Percentiles rank a stretch among this genome's conserved stretches.
These are phyloP conservation scores for Hibiscus mutabilis DNA, from an alignment of 345 rosid species.

Conservation along the genomic window DNA sequence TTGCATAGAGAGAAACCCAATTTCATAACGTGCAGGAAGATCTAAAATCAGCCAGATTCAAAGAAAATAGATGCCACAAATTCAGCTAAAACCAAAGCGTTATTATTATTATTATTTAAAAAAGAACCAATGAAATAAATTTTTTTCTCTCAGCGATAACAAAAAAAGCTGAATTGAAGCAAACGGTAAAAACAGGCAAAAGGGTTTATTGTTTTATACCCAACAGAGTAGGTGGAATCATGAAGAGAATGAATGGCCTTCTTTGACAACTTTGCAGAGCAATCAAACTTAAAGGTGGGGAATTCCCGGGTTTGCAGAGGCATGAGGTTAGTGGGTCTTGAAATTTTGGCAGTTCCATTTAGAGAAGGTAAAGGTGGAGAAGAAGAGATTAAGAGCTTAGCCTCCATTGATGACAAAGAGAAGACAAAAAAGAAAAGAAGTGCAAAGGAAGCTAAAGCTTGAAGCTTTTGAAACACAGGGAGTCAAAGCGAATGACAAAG, in stretches of 20 bases:
- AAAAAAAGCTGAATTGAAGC: not conserved
- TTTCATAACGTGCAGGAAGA: not conserved
- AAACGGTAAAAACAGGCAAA: slow-evolving; percentile 8
- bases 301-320: slow-evolving; percentile 9
- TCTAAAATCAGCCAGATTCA: not conserved
- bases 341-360: slow-evolving; percentile 11
- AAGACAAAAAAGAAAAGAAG: not conserved
- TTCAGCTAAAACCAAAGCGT: not conserved
- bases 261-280: slow-evolving; percentile 25
- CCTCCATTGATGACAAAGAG: not conserved
- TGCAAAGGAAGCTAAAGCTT: not conserved
- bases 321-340: slow-evolving; percentile 15
- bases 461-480: not conserved
- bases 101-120: not conserved
- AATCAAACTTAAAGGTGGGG: slow-evolving; percentile 8
- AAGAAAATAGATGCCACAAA: not conserved
- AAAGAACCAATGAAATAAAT: not conserved
- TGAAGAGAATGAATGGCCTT: slow-evolving; percentile 25
- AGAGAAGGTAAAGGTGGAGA: not conserved
- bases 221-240: slow-evolving; percentile 37
- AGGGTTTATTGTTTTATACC: slow-evolving; percentile 28
- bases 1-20: not conserved
- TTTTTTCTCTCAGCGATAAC: not conserved
- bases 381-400: not conserved
- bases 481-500: not conserved